These are phyloP conservation scores for Ramularia endophylla DNA, from an alignment of 2,329 filamentous ascomycete species.

Conservation along the genomic window DNA sequence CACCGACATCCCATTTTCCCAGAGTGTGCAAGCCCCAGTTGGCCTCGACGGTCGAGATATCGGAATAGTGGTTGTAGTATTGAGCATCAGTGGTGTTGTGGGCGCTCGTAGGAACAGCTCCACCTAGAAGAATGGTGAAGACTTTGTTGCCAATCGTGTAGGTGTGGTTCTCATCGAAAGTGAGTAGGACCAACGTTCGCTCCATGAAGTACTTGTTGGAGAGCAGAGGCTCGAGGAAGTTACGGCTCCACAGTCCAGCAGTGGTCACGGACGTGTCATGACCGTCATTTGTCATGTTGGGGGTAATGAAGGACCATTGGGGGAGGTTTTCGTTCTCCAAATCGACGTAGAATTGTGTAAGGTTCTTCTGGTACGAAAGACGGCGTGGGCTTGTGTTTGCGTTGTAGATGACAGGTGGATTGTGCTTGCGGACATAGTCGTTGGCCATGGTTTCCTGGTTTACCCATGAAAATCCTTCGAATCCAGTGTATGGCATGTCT, in stretches of 20 bases:
- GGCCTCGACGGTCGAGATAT: constrained; percentile 40
- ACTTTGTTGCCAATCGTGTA: constrained; percentile 61
- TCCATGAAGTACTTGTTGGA: constrained; percentile 65
- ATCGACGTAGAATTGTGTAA: constrained; percentile 63
- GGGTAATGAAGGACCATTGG: constrained; percentile 64
- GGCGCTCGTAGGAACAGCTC: constrained; percentile 60
- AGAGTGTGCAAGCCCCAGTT: constrained; percentile 43
- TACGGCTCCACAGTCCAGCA: constrained; percentile 61
- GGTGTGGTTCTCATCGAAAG: constrained; percentile 71
- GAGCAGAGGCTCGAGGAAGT: constrained; percentile 66
- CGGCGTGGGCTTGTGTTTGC: constrained; percentile 54
- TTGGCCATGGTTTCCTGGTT: constrained; percentile 63
- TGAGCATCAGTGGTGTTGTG: constrained; percentile 61
- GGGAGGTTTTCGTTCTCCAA: constrained; percentile 58
- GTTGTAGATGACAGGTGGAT: constrained; percentile 59
- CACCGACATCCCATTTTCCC: constrained; percentile 43
- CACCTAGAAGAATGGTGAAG: constrained; percentile 66
- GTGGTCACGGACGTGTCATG: constrained; percentile 67
- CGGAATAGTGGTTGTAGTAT: constrained; percentile 49
- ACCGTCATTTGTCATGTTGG: constrained; percentile 70
- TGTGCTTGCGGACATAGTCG: constrained; percentile 72
- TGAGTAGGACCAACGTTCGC: constrained; percentile 68
- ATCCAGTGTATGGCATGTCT: constrained; percentile 69
- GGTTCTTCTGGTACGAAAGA: constrained; percentile 66
- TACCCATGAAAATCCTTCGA: constrained; percentile 56